A percentile compares a stretch with the other conserved stretches of the same genome.
Conservation (phyloP, 2,329 filamentous ascomycete genomes). For the Cladosporium sphaerospermum region DNA sequence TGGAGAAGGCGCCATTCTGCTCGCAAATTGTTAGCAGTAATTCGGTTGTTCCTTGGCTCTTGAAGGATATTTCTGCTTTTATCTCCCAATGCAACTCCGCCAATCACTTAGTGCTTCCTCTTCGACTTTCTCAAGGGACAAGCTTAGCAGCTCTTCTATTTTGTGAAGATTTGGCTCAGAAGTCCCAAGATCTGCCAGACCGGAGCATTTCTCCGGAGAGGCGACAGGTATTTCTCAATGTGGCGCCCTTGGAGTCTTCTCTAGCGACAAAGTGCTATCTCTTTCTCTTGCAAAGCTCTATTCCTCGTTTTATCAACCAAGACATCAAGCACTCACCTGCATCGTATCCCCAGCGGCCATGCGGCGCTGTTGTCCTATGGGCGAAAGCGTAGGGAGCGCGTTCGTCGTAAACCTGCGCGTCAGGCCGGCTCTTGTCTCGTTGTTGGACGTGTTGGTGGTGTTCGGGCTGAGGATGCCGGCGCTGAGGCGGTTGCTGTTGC, state of each 20-base stretch:
- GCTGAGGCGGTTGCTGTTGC: constrained; percentile 24
- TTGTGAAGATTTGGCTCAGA: neutral
- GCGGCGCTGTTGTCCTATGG: constrained; percentile 50
- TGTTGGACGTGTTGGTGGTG: constrained; percentile 27
- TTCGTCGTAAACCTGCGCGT: constrained; percentile 90
- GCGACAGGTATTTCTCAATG: neutral
- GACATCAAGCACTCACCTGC: constrained; percentile 24
- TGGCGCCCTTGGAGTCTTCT: neutral
- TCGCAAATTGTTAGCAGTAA: neutral
- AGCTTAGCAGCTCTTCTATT: neutral
- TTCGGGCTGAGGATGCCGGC: constrained; percentile 19
- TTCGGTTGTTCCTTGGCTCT: no score
- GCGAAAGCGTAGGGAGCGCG: constrained; percentile 66
- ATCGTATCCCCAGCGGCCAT: constrained; percentile 45
- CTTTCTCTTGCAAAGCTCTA: neutral
- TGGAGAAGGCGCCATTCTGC: constrained; percentile 3
- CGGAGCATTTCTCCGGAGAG: neutral
- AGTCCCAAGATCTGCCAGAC: neutral
- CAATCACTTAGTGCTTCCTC: no score
- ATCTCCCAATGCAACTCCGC: no score
- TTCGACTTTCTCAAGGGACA: no score
- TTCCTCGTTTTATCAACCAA: neutral
- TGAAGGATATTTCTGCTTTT: no score
- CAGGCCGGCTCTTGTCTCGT: constrained; percentile 69
- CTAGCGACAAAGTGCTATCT: neutral